phyloP scores from a whole-genome alignment of 495 filamentous ascomycete genomes.

The Cercophora samala region DNA sequence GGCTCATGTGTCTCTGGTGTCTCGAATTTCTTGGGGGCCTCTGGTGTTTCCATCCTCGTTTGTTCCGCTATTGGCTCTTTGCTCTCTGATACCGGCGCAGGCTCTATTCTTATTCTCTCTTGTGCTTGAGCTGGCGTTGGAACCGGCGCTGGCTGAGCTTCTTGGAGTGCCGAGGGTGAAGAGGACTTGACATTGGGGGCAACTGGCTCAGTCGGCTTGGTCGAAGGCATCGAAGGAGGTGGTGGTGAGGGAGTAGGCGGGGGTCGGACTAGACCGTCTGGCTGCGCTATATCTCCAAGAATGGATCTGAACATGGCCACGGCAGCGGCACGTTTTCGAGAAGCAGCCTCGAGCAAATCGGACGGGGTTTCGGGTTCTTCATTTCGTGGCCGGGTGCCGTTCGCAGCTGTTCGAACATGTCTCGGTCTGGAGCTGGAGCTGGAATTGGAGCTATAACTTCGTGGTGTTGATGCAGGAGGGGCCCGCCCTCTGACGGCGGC shows the following conservation, averaged over 20 bases:
- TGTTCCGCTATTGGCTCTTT: background rate
- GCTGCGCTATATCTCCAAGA: conserved; percentile 14
- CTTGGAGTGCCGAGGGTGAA: background rate
- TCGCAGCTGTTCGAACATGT: background rate
- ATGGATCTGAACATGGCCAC: conserved; percentile 29
- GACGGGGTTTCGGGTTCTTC: background rate
- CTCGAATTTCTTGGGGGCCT: background rate
- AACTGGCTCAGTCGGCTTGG: background rate
- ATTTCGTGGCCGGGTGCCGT: background rate
- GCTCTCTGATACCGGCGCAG: background rate
- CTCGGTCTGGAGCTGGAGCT: background rate
- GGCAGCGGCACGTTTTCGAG: conserved; percentile 7
- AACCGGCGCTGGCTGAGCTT: background rate
- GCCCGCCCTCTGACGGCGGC: conserved; percentile 12
- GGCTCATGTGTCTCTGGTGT: background rate
- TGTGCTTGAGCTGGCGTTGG: background rate
- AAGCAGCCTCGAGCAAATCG: conserved; percentile 11
- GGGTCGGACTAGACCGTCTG: background rate
- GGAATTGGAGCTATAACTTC: conserved; percentile 14
- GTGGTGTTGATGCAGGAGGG: background rate
- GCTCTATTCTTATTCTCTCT: background rate
- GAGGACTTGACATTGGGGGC: background rate
- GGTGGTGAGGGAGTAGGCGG: background rate
- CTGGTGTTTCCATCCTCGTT: background rate
- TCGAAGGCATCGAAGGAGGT: background rate